Evolutionary conservation across 139 green algal species (phyloP), one percentile per base, ranked within the genome.

Genomic region (Chlorella sp.): DNA sequence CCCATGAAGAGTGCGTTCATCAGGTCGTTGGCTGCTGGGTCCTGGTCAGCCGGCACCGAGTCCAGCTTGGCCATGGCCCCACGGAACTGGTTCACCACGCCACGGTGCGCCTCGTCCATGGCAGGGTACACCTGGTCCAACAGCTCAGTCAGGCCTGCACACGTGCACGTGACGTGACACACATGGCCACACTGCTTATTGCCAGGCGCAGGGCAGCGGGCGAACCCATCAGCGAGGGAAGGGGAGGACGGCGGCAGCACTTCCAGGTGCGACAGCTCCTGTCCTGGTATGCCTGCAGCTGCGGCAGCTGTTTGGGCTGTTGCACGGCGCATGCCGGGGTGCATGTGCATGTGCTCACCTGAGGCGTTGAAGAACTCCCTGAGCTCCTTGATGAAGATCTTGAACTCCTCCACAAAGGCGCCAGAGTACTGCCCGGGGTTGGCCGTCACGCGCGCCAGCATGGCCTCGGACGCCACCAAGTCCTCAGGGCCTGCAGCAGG

Each of bases 311-410:
- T n/a, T n/a, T n/a, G n/a, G n/a, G n/a, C n/a, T n/a, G n/a, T n/a
- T n/a, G n/a, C n/a, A n/a, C n/a, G n/a, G n/a, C n/a, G n/a, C n/a
- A n/a, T n/a, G n/a, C n/a, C n/a, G n/a, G n/a, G n/a, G n/a, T n/a
- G n/a, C n/a, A n/a, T n/a, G n/a, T n/a, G n/a, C n/a, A n/a, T n/a
- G n/a, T 6, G 71, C 80, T 2, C 71, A 84, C 79, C 74, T 59
- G 67, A 49, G 35, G 95, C 95, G 73, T 96, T 97, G 85, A 98
- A 99, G 77, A 99, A 98, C 66, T 97, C 94, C 1, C 92, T 80
- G 64, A 99, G 89, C 87, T 99, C 95, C 2, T 59, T 62, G 17
- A 89, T 85, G 86, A 99, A 99, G 14, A 89, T 77, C 50, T 80
- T 70, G 78, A 98, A 96, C 85, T 98, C 86, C 2, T 89, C 63